Evolutionary conservation across 1,284 basidiomycete genomes (phyloP).

Genomic region (Fomitopsis pinicola): DNA sequence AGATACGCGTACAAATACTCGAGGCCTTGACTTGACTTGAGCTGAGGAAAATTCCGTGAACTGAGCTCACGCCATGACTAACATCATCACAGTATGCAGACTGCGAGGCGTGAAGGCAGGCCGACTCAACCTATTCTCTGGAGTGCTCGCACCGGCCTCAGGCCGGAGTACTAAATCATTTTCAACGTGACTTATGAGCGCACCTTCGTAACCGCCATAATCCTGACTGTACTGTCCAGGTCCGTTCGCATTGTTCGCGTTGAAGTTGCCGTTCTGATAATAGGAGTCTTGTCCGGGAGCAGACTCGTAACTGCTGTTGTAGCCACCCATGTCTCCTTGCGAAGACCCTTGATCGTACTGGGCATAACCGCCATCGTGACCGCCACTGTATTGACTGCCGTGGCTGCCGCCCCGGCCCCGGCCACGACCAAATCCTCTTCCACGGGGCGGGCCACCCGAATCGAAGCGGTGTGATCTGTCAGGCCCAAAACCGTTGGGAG

Average conservation of each 20-base stretch:
- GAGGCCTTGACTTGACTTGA: not conserved
- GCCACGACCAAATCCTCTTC: constrained; percentile 38
- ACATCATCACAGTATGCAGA: not conserved
- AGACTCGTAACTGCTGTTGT: constrained; percentile 64
- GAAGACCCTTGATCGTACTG: constrained; percentile 61
- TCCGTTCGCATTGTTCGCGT: constrained; percentile 33
- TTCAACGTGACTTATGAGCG: constrained; percentile 49
- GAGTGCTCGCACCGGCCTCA: constrained; percentile 6
- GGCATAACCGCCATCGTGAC: constrained; percentile 47
- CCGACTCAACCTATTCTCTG: not conserved
- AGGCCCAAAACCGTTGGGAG: constrained; percentile 59
- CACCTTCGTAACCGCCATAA: constrained; percentile 72
- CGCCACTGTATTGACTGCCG: constrained; percentile 37
- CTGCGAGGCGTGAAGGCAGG: constrained; percentile 1
- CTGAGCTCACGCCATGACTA: constrained; percentile 11
- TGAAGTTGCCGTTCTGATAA: constrained; percentile 59
- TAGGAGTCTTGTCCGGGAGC: constrained; percentile 53
- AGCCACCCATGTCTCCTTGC: constrained; percentile 55
- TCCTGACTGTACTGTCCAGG: constrained; percentile 48
- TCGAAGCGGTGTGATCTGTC: constrained; percentile 67
- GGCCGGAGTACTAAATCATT: constrained; percentile 9
- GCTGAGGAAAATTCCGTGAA: constrained; percentile 2
- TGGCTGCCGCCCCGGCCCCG: constrained; percentile 40
- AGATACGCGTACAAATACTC: not conserved
- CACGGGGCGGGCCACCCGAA: constrained; percentile 45